phyloP scores from a whole-genome alignment of 169 alveolate genomes.

The Plasmodium yoelii region DNA sequence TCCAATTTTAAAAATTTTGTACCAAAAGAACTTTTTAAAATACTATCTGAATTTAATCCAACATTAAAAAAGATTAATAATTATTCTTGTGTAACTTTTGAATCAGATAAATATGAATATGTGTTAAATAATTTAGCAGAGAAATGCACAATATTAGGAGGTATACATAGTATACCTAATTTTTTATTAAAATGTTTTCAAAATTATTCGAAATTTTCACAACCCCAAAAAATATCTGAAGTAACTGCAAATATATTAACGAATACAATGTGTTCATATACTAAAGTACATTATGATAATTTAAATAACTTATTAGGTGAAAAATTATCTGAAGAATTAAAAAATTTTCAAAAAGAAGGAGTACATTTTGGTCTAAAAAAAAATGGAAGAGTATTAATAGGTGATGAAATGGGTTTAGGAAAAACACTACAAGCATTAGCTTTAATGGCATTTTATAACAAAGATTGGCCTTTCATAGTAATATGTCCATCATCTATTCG shows the following conservation, averaged over 20 bases:
- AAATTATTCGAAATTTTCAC: constrained; percentile 71
- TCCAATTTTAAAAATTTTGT: constrained; percentile 47
- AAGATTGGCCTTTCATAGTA: constrained; percentile 97
- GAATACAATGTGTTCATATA: constrained; percentile 74
- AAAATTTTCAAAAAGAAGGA: constrained; percentile 96
- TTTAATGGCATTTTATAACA: constrained; percentile 90
- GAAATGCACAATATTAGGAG: constrained; percentile 74
- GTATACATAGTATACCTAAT: constrained; percentile 82
- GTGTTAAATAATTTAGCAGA: constrained; percentile 76
- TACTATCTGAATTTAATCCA: constrained; percentile 51
- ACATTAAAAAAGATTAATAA: constrained; percentile 40
- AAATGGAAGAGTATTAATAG: constrained; percentile 95
- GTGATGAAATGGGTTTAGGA: constrained; percentile 99
- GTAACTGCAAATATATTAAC: constrained; percentile 77
- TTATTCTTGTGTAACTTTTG: constrained; percentile 73
- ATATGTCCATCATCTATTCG: constrained; percentile 95
- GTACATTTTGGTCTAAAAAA: constrained; percentile 92
- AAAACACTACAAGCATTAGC: constrained; percentile 98
- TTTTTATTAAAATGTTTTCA: constrained; percentile 80
- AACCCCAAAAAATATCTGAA: constrained; percentile 75
- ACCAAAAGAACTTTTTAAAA: constrained; percentile 67
- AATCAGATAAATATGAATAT: constrained; percentile 78
- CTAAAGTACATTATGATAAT: constrained; percentile 69
- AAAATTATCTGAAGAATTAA: constrained; percentile 81
- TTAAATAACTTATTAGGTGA: constrained; percentile 77